phyloP scores from a whole-genome alignment of 2,329 filamentous ascomycete genomes.

The Colletotrichum chrysophilum region DNA sequence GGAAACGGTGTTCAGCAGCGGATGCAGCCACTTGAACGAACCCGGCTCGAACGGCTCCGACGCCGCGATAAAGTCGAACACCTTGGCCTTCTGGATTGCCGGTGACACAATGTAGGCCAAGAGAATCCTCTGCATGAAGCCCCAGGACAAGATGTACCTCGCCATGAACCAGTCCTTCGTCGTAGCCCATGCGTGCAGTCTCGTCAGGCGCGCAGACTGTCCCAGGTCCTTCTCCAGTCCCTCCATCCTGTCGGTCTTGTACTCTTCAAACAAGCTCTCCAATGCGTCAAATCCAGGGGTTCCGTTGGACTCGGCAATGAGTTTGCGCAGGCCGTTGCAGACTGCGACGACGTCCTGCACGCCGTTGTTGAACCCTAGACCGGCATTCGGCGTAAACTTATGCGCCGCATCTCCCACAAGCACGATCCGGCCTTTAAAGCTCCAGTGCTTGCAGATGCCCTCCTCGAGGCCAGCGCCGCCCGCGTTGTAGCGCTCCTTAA shows the following conservation, averaged over 20 bases:
- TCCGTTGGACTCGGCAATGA: not conserved
- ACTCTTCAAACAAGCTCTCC: constrained; percentile 21
- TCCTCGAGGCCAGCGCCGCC: constrained; percentile 41
- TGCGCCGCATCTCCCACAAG: constrained; percentile 41
- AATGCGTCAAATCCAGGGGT: not conserved
- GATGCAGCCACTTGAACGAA: constrained; percentile 8
- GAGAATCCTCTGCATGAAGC: constrained; percentile 1
- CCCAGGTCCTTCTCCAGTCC: constrained; percentile 18
- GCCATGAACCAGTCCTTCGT: constrained; percentile 26
- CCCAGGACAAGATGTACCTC: constrained; percentile 23
- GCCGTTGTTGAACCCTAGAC: constrained; percentile 38
- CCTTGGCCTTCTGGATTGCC: constrained; percentile 8
- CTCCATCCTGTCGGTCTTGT: constrained; percentile 22
- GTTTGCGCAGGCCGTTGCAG: constrained; percentile 29
- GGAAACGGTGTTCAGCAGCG: not conserved
- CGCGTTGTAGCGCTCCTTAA: constrained; percentile 24
- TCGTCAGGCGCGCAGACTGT: constrained; percentile 21
- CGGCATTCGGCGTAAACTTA: constrained; percentile 41
- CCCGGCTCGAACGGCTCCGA: constrained; percentile 23
- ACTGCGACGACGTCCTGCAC: constrained; percentile 36
- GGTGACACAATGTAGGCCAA: constrained; percentile 14
- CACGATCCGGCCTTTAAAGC: constrained; percentile 35
- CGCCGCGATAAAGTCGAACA: constrained; percentile 24
- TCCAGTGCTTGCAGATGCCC: constrained; percentile 40
- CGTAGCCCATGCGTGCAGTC: constrained; percentile 31